Base-by-base conservation (phyloP, 306 rosid genomes). In the Cucurbita argyrosperma region DNA sequence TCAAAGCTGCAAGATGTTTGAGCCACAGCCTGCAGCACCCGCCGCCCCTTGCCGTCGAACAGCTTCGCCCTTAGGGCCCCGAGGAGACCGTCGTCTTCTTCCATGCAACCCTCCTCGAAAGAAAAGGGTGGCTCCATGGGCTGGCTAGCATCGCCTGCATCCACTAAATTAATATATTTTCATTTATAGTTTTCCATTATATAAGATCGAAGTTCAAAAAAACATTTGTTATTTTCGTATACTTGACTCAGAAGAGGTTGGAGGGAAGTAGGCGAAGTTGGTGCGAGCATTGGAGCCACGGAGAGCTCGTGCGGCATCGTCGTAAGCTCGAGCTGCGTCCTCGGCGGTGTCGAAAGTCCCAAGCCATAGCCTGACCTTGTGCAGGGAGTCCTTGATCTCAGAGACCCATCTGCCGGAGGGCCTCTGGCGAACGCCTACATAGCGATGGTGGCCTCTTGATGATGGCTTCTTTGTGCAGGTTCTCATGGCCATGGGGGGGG, bases 361-460 rank as follows among this genome's bases (percentile, higher is more conserved):
- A 0, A 90, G 96, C 91, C 96, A 88, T 1, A 86, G 89, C 77
- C 96, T 87, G n/a, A 90, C 88, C 72, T 88, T 86, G 19, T 82
- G 88, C 37, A 87, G 15, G 0, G 96, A 90, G 79, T 90, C 94
- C 67, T 90, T 90, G 79, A 88, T 90, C 88, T 90, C 96, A 1
- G 96, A 89, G 16, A 90, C 96, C 96, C 94, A 90, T 84, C 95
- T 84, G 16, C 96, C 96, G 0, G 91, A 88, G 7, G 96, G 96
- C 57, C 92, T 82, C 60, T 87, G 90, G 2, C 90, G 86, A 46
- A 90, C 95, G 3, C 96, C 96, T 16, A 90, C 92, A 38, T 74
- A 90, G 52, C 78, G 81, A 26, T 84, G 83, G 83, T 88, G 96
- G 12, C 96, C 90, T 75, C 95, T 85, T 4, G 90, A 81, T 8